Conservation (phyloP, 257 asterid species). For the Nicotiana otophora region DNA sequence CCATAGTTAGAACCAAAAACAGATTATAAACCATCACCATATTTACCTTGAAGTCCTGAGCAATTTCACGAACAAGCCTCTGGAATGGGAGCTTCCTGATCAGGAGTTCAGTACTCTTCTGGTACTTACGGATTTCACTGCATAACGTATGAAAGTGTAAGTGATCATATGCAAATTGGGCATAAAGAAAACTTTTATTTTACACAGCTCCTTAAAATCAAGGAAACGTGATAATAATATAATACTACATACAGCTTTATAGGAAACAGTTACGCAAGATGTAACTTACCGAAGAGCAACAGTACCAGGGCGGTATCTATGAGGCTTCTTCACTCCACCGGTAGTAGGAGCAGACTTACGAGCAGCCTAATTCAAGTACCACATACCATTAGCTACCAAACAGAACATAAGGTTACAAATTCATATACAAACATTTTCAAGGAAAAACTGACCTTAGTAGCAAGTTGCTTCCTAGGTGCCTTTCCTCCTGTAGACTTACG, state of each 20-base stretch:
- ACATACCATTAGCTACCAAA: not conserved
- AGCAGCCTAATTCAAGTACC: constrained; percentile 38
- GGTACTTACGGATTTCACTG: constrained; percentile 74
- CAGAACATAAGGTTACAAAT: not conserved
- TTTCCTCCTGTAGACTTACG: constrained; percentile 79
- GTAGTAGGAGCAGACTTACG: constrained; percentile 86
- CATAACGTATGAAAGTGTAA: not conserved
- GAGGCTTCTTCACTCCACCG: constrained; percentile 77
- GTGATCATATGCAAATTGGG: not conserved
- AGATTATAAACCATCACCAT: not conserved
- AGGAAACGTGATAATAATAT: not conserved
- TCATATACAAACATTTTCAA: not conserved
- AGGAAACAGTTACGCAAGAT: rapidly evolving
- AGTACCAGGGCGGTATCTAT: constrained; percentile 76
- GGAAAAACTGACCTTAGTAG: constrained; percentile 39
- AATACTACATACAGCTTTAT: not conserved
- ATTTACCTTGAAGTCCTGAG: constrained; percentile 73
- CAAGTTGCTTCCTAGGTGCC: constrained; percentile 76
- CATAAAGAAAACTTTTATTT: too few relatives aligned
- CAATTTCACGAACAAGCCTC: constrained; percentile 77
- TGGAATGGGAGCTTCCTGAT: constrained; percentile 82
- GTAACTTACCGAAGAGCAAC: constrained; percentile 60
- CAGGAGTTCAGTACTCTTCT: constrained; percentile 74
- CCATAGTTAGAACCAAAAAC: not conserved
- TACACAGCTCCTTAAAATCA: too few relatives aligned